Conservation (phyloP, 495 filamentous ascomycete species). For the Entonaema liquescens region DNA sequence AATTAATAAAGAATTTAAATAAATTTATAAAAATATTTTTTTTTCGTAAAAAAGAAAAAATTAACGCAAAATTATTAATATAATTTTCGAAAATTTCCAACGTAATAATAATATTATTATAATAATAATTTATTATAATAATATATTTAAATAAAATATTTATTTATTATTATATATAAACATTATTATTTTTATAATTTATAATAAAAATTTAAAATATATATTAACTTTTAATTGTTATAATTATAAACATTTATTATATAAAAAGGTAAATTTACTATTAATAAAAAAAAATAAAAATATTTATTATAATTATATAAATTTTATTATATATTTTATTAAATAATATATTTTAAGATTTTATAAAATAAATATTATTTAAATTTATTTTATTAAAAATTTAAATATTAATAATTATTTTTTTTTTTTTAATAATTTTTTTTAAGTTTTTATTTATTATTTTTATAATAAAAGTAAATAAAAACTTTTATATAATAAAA, state of each 20-base stretch:
- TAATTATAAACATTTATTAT: neutral
- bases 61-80: conserved; percentile 1
- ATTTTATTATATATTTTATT: neutral
- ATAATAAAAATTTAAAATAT: neutral
- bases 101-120: neutral
- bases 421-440: neutral
- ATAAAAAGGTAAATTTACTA: neutral
- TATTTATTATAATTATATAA: neutral
- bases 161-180: conserved; percentile 1
- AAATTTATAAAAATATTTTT: conserved; percentile 11
- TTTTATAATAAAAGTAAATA: neutral
- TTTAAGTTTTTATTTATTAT: neutral
- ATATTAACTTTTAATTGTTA: neutral
- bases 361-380: conserved; percentile 11
- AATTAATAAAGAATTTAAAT: conserved; percentile 9
- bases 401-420: conserved; percentile 1
- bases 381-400: conserved; percentile 2
- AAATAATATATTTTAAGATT: conserved; percentile 2
- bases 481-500: neutral
- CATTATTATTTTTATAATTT: conserved; percentile 5
- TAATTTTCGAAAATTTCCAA: neutral
- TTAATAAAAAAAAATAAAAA: neutral
- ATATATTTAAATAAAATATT: neutral
- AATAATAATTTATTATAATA: neutral
- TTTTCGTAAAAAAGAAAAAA: neutral